Base-by-base conservation (phyloP, 2,329 filamentous ascomycete genomes). In the Iodosphaeria phyllophila region DNA sequence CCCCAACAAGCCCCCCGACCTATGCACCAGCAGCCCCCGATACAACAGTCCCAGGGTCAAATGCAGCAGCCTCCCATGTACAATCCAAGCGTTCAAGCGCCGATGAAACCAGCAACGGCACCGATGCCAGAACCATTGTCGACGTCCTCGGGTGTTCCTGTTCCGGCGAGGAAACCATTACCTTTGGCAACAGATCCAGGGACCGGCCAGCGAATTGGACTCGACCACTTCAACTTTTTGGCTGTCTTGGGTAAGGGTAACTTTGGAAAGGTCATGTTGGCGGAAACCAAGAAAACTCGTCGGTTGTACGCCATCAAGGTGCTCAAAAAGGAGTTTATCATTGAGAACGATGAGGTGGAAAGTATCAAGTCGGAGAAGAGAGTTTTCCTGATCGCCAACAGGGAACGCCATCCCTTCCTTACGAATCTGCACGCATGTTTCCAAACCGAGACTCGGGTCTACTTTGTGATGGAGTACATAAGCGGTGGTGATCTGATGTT, bases 391-490 rank as follows among this genome's bases (percentile, higher is more conserved):
- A 77, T 98, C 45, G 89, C 89, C 17, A 98, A 98, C 57, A 83
- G 92, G 48, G 89, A 95, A 47, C 73, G 80, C 9, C 89, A 98
- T 45, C 89, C 91, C 0, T 98, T 98, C 67, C 54, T 98, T 37
- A 74, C 91, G 24, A 98, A 78, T 44, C 57, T 98, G 19, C 89
- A 98, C 46, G 89, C 89, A 27, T 98, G 89, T 56, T 98, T 98
- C 66, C 89, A 98, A 54, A 98, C 89, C 0, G 89, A 98, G 50
- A 98, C 89, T 5, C 65, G 89, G 39, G 84, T 98, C 13, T 98
- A 98, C 57, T 98, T 98, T 45, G 89, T 98, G 35, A 95, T 95
- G 86, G 89, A 98, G 55, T 98, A 98, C 48, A 82, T 98, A 34
- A 92, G 83, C 45, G 89, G 89, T 58, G 89, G 89, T 56, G 89